phyloP scores from a whole-genome alignment of 2,329 filamentous ascomycete species.

The Colletotrichum orchidophilum region DNA sequence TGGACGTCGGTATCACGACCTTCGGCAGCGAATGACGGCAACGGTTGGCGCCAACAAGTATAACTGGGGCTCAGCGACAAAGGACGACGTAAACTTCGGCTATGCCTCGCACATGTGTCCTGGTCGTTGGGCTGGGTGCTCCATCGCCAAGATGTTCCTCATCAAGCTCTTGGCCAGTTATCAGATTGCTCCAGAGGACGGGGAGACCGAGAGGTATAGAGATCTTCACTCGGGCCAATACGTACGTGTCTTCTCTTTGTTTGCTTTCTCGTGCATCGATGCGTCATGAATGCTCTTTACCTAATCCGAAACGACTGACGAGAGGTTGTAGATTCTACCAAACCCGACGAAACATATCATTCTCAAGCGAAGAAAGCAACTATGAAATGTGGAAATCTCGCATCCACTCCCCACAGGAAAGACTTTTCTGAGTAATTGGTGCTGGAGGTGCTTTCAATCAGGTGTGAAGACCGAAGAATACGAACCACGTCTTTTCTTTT shows the following conservation, averaged over 20 bases:
- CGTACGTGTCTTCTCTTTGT: neutral
- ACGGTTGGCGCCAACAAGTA: conserved; percentile 11
- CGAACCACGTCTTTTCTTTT: too few relatives aligned
- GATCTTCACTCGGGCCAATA: conserved; percentile 25
- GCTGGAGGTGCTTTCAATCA: too few relatives aligned
- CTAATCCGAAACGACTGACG: neutral
- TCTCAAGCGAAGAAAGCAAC: neutral
- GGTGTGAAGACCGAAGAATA: too few relatives aligned
- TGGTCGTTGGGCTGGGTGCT: conserved; percentile 27
- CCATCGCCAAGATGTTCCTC: conserved; percentile 32
- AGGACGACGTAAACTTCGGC: conserved; percentile 29
- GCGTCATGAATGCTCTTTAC: too few relatives aligned
- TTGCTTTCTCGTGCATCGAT: too few relatives aligned
- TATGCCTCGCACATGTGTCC: conserved; percentile 32
- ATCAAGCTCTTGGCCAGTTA: conserved; percentile 17
- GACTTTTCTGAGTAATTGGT: too few relatives aligned
- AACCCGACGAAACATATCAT: conserved; percentile 24
- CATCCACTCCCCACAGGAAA: too few relatives aligned
- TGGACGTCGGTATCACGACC: conserved; percentile 22
- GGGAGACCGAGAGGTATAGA: conserved; percentile 17
- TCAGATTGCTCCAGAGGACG: conserved; percentile 11
- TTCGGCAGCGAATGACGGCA: conserved; percentile 7
- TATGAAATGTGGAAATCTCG: too few relatives aligned
- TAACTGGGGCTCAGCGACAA: conserved; percentile 22
- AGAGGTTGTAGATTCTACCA: neutral